These are phyloP conservation scores for Gomphus sp. DNA, from an alignment of 1,284 basidiomycete genomes.

Conservation along the genomic window DNA sequence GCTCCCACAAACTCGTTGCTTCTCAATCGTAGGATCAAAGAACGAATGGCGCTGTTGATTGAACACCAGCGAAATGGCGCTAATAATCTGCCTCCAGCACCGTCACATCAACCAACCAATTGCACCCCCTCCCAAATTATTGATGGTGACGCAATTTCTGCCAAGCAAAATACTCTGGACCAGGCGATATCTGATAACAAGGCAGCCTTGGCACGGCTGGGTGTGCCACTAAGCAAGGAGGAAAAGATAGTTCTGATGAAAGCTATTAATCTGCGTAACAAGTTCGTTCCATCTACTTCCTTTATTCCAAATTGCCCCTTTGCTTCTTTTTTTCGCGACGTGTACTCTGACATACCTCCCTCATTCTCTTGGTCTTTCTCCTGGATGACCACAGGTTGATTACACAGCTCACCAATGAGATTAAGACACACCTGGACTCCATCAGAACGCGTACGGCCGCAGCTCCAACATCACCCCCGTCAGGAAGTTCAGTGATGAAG, in stretches of 20 bases:
- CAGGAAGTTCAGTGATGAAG: neutral
- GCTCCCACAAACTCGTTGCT: neutral
- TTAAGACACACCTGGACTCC: neutral
- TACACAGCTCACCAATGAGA: conserved; percentile 3
- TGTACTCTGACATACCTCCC: neutral
- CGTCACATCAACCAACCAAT: neutral
- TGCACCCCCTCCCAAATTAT: neutral
- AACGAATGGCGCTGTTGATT: neutral
- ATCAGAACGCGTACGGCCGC: neutral
- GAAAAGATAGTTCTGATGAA: conserved; percentile 1
- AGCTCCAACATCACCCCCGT: neutral
- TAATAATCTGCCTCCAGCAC: neutral
- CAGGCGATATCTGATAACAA: conserved; percentile 6
- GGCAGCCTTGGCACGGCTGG: neutral
- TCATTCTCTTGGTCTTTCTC: neutral
- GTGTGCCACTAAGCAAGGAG: neutral
- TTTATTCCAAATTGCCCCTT: neutral
- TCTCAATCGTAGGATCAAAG: neutral
- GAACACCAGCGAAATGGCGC: neutral
- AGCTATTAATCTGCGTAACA: conserved; percentile 2
- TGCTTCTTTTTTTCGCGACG: neutral
- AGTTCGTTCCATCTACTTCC: conserved; percentile 5
- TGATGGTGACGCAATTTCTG: neutral
- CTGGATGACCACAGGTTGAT: neutral
- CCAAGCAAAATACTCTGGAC: conserved; percentile 4